Evolutionary conservation across 1,139 yeast species (phyloP), one percentile per base, ranked within the genome.

Genomic region (Scheffersomyces titani): DNA sequence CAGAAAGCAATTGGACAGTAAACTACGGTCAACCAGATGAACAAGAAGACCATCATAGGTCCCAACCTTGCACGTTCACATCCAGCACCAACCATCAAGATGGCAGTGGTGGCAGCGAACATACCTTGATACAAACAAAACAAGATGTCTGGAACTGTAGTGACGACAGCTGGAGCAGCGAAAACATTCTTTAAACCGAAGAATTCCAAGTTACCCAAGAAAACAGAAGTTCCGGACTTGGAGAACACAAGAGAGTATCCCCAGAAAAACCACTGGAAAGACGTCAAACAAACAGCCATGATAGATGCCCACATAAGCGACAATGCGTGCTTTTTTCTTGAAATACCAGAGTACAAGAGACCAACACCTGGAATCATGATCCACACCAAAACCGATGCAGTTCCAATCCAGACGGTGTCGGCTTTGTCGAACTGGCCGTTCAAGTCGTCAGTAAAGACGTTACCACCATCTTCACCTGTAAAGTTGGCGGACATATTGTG

Each of bases 261-360:
- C 97, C 98, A 92, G 78, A 92, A 92, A 74, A 92, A 93, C 98
- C 98, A 93, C 70, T 93, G 97, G 83, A 93, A 92, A 1, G 89
- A 77, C 6, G 92, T 86, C 47, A 93, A 77, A 65, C 94, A 87
- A 21, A 86, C 85, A 18, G 96, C 92, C 90, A 91, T 92, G 70
- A 93, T 78, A 3, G 97, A 88, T n/a, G 97, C 96, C 97, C 97
- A 93, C 59, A 93, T 77, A 57, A 93, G 80, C 11, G 97, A 89
- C 58, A 92, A 78, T 18, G 98, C 97, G 68, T 93, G 97, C 75
- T 92, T 91, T 73, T 92, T 92, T 73, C 98, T 85, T 9, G 97
- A 88, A 61, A 92, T 78, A 63, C 98, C 98, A 44, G 97, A 90
- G 75, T 93, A 93, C 60, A 92, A 78, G 54, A 93, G 77, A 57